phyloP scores from a whole-genome alignment of 768 basidiomycete species.

The Leucocoprinus sp. region DNA sequence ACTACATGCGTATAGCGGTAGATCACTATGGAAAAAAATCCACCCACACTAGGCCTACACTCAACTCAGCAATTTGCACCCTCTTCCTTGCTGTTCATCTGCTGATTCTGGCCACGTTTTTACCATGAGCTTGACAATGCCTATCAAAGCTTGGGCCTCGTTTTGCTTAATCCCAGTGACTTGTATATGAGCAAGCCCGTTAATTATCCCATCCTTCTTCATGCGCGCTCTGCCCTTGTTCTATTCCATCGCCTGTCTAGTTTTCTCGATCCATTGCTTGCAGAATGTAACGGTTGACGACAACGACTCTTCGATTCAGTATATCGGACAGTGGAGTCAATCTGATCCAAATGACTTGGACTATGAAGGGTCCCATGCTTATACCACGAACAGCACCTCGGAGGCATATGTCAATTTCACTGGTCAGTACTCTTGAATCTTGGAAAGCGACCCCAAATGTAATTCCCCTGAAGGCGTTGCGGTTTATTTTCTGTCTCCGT shows the following conservation, averaged over 20 bases:
- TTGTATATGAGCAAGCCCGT: background rate
- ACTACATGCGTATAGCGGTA: no score
- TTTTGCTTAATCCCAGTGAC: background rate
- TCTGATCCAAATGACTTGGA: background rate
- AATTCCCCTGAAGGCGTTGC: slow-evolving; percentile 26
- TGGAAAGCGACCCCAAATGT: background rate
- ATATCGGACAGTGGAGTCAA: slow-evolving; percentile 7
- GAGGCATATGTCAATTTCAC: slow-evolving; percentile 10
- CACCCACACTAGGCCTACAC: no score
- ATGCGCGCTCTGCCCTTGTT: background rate
- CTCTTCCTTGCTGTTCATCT: no score
- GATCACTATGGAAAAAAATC: no score
- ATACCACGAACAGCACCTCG: slow-evolving; percentile 5
- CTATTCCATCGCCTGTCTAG: background rate
- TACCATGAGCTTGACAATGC: no score
- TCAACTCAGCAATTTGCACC: no score
- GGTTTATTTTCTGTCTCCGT: slow-evolving; percentile 34
- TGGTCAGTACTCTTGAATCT: slow-evolving; percentile 1
- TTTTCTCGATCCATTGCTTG: background rate
- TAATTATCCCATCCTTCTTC: background rate
- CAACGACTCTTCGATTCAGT: slow-evolving; percentile 5
- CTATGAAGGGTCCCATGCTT: slow-evolving; percentile 7
- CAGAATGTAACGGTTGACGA: slow-evolving; percentile 12
- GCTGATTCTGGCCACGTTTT: no score
- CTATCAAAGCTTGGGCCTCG: no score